Conservation (phyloP, 2,329 filamentous ascomycete genomes). For the Paecilomyces sp. region DNA sequence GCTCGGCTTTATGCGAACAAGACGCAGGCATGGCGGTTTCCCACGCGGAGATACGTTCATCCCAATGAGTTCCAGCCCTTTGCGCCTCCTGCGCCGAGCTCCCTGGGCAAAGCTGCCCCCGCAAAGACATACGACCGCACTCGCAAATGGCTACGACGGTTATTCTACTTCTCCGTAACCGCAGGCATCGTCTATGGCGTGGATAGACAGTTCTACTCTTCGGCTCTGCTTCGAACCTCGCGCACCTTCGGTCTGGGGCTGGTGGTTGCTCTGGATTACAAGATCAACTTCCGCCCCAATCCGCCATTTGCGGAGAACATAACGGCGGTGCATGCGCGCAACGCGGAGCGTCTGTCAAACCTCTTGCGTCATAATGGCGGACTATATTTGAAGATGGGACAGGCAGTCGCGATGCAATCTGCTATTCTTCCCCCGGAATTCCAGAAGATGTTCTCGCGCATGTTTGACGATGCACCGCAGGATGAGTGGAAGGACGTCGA, state of each 20-base stretch:
- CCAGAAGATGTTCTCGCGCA: slow-evolving; percentile 87
- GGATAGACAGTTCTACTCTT: slow-evolving; percentile 71
- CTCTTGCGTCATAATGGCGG: slow-evolving; percentile 82
- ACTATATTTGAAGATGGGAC: slow-evolving; percentile 93
- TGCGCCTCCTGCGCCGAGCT: slow-evolving; percentile 68
- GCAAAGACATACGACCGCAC: slow-evolving; percentile 65
- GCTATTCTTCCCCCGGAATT: slow-evolving; percentile 90
- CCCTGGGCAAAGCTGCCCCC: slow-evolving; percentile 63
- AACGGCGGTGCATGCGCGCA: slow-evolving; percentile 71
- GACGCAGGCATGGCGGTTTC: slow-evolving; percentile 8
- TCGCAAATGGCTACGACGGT: slow-evolving; percentile 68
- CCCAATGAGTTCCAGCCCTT: slow-evolving; percentile 54
- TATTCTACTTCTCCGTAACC: slow-evolving; percentile 55
- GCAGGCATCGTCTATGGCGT: slow-evolving; percentile 58
- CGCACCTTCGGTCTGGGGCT: slow-evolving; percentile 77
- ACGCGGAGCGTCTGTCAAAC: slow-evolving; percentile 74
- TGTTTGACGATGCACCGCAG: slow-evolving; percentile 98
- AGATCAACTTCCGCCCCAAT: slow-evolving; percentile 83
- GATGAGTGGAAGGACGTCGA: slow-evolving; percentile 82
- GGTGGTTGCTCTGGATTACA: slow-evolving; percentile 84
- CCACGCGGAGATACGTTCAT: slow-evolving; percentile 21
- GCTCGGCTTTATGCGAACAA: not conserved
- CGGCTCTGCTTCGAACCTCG: slow-evolving; percentile 67
- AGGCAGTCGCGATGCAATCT: slow-evolving; percentile 97
- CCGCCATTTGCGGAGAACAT: slow-evolving; percentile 69